Base-by-base conservation (phyloP, 2,329 filamentous ascomycete species). In the Ascochyta clinopodiicola region DNA sequence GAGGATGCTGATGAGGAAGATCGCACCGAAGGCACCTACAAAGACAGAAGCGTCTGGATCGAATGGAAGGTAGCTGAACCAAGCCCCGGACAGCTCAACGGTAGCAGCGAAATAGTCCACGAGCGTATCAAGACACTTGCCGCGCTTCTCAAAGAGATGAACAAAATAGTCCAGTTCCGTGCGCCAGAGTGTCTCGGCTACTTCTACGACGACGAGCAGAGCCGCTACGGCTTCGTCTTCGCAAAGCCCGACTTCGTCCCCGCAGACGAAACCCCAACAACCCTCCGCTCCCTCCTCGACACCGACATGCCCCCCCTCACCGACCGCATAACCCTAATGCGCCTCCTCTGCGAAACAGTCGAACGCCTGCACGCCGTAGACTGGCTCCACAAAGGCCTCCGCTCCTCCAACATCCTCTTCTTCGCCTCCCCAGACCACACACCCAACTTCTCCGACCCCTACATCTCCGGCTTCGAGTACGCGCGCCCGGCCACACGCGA, bases 371-470 rank as follows among this genome's bases (percentile, higher is more conserved):
- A 85, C 62, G 78, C 81, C 2, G 81, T 84, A 1, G 79, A 83
- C 56, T 85, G 82, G 83, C 75, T 86, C 6, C 83, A 85, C 73
- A 86, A 86, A 61, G 82, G 82, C n/a, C 74, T 86, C 5, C 79
- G 82, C 12, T 80, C 78, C 53, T 74, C 81, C 50, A 85, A 83
- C 62, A 76, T 86, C 27, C 66, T 86, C 10, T 84, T 85, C 67
- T 84, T 83, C 64, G 17, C 44, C 10, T 29, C 55, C 2, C 42
- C 43, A 3, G 59, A 62, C 7, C 29, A 10, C 29, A 31, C 12
- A 31, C 70, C 80, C 37, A 72, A 79, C 53, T 78, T 77, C 51
- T 59, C 62, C 9, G 68, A 73, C 29, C 81, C 81, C 0, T 80
- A 76, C 56, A 72, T 85, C 35, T 81, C 79, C 0, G 82, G 83